Base-by-base conservation (phyloP, 768 basidiomycete genomes). In the Sporobolomyces roseus region DNA sequence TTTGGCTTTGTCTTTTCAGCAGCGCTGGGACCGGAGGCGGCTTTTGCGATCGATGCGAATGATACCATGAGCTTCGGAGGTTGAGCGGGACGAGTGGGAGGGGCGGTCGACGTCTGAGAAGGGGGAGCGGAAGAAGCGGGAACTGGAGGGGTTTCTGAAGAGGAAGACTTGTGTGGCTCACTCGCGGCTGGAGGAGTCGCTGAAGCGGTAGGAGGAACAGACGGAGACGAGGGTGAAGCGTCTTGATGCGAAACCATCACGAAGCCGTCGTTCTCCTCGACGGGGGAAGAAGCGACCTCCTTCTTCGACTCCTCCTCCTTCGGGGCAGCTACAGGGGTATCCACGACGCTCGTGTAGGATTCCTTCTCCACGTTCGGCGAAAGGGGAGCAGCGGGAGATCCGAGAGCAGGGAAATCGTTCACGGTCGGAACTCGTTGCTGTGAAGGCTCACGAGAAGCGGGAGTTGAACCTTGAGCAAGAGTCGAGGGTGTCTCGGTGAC, bases 361-460 rank as follows among this genome's bases (percentile, higher is more conserved):
- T 60, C 45, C 30, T 48, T 48, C 30, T 59, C 65, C 50, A 53
- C 29, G 21, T 27, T 25, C 32, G 64, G 63, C 29, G 61, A 58
- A 25, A 38, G 38, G 21, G 64, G 64, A 0, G 29, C 45, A 8
- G 68, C 58, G 4, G 58, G 49, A 32, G 70, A 59, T 3, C 58
- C 58, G 50, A 71, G 65, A 10, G 70, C 64, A 12, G 70, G 70
- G 64, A 71, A 71, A 17, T 71, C 70, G 50, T 63, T 46, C 41
- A 43, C 55, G 21, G 49, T 35, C 13, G 61, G 67, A 10, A 63
- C 32, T 29, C 65, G 58, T 45, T 66, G 65, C 14, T 33, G 27
- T 9, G 45, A 48, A 16, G 53, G 29, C 8, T 43, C 33, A 10
- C 51, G 33, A 35, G 56, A 49, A 9, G 23, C n/a, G n/a, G n/a